These are phyloP conservation scores for Oryza officinalis DNA, from an alignment of 176 grass and related monocot genomes.

Conservation along the genomic window DNA sequence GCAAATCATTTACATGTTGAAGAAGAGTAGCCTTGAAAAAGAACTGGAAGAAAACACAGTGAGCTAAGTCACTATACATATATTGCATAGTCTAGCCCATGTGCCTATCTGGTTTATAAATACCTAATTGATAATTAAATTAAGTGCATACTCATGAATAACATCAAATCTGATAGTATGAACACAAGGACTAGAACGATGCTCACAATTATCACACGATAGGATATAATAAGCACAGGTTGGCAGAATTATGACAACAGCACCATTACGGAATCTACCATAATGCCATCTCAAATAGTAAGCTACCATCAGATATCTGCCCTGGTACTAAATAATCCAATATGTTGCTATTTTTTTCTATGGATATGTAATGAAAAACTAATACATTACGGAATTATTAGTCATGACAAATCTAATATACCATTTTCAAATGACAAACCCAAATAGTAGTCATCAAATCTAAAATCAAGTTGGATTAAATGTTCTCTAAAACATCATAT, in stretches of 20 bases:
- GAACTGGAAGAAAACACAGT: slow-evolving; percentile 61
- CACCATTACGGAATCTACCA: too few relatives aligned
- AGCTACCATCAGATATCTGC: slow-evolving; percentile 13
- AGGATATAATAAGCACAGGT: background rate
- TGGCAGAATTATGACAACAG: slow-evolving; percentile 15
- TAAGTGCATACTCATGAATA: background rate
- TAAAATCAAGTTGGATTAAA: background rate
- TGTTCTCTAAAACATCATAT: background rate
- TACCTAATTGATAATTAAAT: background rate
- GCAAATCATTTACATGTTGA: slow-evolving; percentile 86
- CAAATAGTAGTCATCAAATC: background rate
- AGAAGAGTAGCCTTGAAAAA: slow-evolving; percentile 99
- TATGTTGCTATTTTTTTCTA: background rate
- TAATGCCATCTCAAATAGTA: slow-evolving; percentile 24
- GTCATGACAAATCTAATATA: background rate
- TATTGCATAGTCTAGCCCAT: background rate
- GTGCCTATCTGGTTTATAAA: background rate
- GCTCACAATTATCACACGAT: slow-evolving; percentile 11
- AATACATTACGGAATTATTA: background rate
- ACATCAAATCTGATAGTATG: background rate
- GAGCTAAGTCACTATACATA: background rate
- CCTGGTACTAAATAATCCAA: background rate
- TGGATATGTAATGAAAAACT: background rate
- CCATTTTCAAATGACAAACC: background rate
- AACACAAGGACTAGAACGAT: background rate